These are phyloP conservation scores for Adenanthera pavonina DNA, from an alignment of 306 rosid genomes.

Conservation along the genomic window DNA sequence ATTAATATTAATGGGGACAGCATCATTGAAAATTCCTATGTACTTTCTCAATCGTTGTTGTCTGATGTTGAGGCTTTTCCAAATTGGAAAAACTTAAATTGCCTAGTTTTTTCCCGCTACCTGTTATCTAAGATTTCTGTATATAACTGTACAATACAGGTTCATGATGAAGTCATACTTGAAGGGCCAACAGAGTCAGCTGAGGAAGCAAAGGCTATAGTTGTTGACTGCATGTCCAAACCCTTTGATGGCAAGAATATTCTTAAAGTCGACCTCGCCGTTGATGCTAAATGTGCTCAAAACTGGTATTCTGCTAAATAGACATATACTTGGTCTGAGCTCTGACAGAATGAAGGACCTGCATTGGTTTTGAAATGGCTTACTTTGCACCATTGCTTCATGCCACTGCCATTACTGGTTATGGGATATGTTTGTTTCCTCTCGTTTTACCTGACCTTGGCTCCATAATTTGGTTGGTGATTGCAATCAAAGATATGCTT, in stretches of 20 bases:
- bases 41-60: not conserved
- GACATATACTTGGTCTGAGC: constrained; percentile 2
- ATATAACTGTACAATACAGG: constrained; percentile 52
- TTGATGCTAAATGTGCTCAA: constrained; percentile 91
- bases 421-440: constrained; percentile 17
- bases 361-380: not conserved
- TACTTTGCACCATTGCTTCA: constrained; percentile 16
- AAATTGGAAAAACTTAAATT: constrained; percentile 6
- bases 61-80: not conserved
- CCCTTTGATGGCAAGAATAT: constrained; percentile 79
- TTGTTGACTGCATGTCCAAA: constrained; percentile 85
- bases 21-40: not conserved
- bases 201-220: constrained; percentile 84
- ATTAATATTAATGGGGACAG: too few species aligned
- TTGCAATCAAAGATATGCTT: constrained; percentile 29
- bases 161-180: constrained; percentile 95
- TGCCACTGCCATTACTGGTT: constrained; percentile 24
- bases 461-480: constrained; percentile 27
- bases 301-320: constrained; percentile 89
- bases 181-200: constrained; percentile 94
- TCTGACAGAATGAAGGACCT: not conserved
- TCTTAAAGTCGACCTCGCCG: constrained; percentile 78
- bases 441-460: constrained; percentile 29
- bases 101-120: constrained; percentile 13
- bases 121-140: constrained; percentile 32